Base-by-base conservation (phyloP, 495 filamentous ascomycete genomes). In the Cercophora newfieldiana region DNA sequence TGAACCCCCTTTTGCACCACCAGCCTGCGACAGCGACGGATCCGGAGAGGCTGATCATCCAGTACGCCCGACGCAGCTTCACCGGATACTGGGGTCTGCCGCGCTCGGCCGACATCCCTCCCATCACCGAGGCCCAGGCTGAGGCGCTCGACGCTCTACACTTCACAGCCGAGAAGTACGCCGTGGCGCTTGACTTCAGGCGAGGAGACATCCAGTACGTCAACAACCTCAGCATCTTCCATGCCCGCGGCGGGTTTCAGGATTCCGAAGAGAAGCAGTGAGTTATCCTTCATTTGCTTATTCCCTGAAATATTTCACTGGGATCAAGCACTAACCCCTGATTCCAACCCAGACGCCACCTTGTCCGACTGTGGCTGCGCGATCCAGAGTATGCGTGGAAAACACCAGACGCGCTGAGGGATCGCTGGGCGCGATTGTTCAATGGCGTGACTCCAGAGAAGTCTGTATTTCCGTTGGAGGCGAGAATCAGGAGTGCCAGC, bases 61-160 rank as follows among this genome's bases (percentile, higher is more conserved):
- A 86, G 47, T 90, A 86, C 66, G 81, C 85, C 0, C 79, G 87
- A 1, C 80, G 86, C 0, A 79, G 77, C 47, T 86, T 89, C 66
- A 86, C 86, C 3, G 87, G 87, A 0, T 87, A 82, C 70, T 76
- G 78, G 59, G 77, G 78, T 16, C 78, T 84, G 8, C 85, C 84
- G 8, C 77, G 85, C 8, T 83, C 79, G 0, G 37, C 76, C 7
- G 59, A 76, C 31, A 85, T 90, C 37, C 86, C 88, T 2, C 80
- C 85, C 0, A 87, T 89, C 14, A 86, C 82, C 0, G 85, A 89
- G 72, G 87, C 83, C 0, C 88, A 91, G 69, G 86, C 86, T 6
- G 89, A 91, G 68, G 89, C 88, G 2, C 78, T 91, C 5, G 88
- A 90, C 67, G 81, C 85, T 0, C 60, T 91, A 44, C 86, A 90